Evolutionary conservation across 2,329 filamentous ascomycete species (phyloP), one percentile per base, ranked within the genome.

Genomic region (Microcyclosporella mali): DNA sequence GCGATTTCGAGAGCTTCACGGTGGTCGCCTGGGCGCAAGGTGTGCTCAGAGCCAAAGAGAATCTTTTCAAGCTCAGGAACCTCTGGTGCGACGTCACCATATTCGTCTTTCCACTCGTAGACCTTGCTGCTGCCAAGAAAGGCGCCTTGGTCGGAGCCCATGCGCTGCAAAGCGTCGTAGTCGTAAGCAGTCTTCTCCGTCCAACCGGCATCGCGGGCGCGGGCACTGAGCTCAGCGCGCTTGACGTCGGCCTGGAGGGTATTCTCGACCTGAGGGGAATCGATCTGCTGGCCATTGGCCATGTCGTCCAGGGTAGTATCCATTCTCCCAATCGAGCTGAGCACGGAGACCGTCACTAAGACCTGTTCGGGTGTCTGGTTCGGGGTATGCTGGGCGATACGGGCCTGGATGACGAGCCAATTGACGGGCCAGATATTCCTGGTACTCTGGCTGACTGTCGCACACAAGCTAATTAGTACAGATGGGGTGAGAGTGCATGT

Each of bases 61-160:
- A 83, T 70, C 6, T 74, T 55, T 69, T 97, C 90, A 0, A 98
- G 77, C 36, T 79, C 76, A 0, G 75, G 70, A 40, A 82, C 76
- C 37, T 70, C 71, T 0, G 88, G 88, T 6, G 84, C 90, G 41
- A 98, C 72, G 31, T 97, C 90, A 2, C 90, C 92, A 53, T 76
- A 85, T 2, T 94, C 87, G 9, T 88, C 88, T 14, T 81, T 74
- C 84, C 85, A 97, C 58, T 89, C 79, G 56, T 97, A 97, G 33
- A 84, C 72, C 0, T 61, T 67, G n/a, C 79, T 82, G 41, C 77
- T 76, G 29, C 70, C 57, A 18, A 69, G 39, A 71, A 69, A 78
- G 71, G 79, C 41, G 37, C 54, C 47, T 27, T 49, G 33, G 29
- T 46, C 35, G 28, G 45, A 48, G 6, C 19, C 45, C 14, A 38